phyloP scores from a whole-genome alignment of 306 rosid species.

The Castanopsis chinensis region DNA sequence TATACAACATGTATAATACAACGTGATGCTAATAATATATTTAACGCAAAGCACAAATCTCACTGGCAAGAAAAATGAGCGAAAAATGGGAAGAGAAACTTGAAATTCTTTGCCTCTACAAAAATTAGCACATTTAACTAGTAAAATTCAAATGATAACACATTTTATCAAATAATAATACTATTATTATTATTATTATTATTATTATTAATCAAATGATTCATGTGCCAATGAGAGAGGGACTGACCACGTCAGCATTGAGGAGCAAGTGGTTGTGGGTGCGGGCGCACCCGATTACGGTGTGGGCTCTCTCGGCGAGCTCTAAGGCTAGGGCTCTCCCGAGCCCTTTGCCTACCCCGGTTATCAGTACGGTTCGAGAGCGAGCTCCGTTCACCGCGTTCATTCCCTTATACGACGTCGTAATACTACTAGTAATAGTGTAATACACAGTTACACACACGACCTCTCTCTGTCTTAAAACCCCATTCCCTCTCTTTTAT shows the following conservation, averaged over 20 bases:
- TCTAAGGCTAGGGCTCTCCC: conserved; percentile 76
- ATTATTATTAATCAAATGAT: not conserved
- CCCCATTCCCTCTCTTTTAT: too few species aligned
- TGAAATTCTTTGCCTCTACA: not conserved
- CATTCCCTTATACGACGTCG: not conserved
- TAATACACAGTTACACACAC: too few species aligned
- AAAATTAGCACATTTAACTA: not conserved
- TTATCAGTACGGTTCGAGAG: conserved; percentile 51
- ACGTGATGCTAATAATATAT: too few species aligned
- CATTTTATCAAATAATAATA: not conserved
- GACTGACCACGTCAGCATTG: conserved; percentile 51
- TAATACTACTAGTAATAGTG: not conserved
- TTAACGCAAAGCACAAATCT: not conserved
- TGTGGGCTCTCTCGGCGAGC: conserved; percentile 69
- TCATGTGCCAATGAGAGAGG: not conserved
- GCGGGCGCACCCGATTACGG: conserved; percentile 75
- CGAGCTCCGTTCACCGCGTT: conserved; percentile 4
- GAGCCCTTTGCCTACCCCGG: conserved; percentile 74
- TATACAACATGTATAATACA: too few species aligned
- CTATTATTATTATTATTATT: too few species aligned
- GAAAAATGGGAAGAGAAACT: not conserved
- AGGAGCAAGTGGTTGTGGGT: conserved; percentile 61
- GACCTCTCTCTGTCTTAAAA: too few species aligned
- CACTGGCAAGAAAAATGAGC: not conserved
- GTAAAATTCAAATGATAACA: not conserved